phyloP scores from a whole-genome alignment of 495 filamentous ascomycete species.

The Saxophila tyrrhenica region DNA sequence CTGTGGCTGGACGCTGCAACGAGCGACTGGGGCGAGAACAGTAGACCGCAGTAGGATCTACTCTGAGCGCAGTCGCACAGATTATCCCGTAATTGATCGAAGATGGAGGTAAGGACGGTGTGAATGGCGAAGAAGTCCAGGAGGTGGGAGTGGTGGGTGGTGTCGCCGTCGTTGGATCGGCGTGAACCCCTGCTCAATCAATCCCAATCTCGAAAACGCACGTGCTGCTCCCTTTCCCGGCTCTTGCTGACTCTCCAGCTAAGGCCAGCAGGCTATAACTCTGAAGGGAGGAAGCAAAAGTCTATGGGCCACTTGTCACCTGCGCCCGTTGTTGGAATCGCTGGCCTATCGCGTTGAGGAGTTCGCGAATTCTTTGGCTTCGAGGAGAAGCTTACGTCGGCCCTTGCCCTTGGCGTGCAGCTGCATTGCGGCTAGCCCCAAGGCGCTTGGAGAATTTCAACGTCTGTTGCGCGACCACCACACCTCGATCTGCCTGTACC shows the following conservation, averaged over 20 bases:
- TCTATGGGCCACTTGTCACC: too few relatives aligned
- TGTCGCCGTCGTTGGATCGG: neutral
- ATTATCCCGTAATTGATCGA: neutral
- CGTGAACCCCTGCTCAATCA: neutral
- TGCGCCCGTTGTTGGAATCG: too few relatives aligned
- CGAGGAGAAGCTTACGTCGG: too few relatives aligned
- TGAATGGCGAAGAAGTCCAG: neutral
- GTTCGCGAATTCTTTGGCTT: too few relatives aligned
- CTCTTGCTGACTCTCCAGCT: neutral
- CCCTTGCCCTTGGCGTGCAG: too few relatives aligned
- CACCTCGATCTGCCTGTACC: too few relatives aligned
- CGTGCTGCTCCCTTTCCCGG: neutral
- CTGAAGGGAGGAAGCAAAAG: too few relatives aligned
- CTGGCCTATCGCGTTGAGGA: too few relatives aligned
- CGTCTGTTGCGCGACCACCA: too few relatives aligned
- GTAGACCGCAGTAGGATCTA: neutral
- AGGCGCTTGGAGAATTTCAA: too few relatives aligned
- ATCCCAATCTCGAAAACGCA: neutral
- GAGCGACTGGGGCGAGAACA: slow-evolving; percentile 9
- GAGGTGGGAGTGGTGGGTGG: neutral
- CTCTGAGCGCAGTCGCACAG: neutral
- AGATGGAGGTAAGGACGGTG: neutral
- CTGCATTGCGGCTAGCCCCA: too few relatives aligned
- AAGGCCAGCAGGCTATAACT: neutral
- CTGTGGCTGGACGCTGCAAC: neutral